Evolutionary conservation across 768 basidiomycete genomes (phyloP), one percentile per base, ranked within the genome.

Genomic region (Suillus alpinus): DNA sequence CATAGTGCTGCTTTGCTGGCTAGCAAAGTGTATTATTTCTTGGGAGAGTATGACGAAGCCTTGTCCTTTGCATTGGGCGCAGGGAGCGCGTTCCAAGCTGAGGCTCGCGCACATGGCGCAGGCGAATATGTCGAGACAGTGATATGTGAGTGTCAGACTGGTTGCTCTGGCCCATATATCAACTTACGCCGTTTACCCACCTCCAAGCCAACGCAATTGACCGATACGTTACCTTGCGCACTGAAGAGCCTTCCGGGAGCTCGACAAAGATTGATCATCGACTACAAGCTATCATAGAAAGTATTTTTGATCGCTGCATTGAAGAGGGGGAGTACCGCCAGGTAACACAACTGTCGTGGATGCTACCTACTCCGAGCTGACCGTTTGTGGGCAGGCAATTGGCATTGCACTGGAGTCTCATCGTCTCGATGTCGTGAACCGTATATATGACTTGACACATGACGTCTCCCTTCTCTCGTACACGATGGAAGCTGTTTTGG

Each of bases 11-110:
- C 95, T 23, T 80, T 98, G 56, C 82, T 99, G 32, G 90, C 92
- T n/a, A 95, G 94, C 81, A 98, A 98, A 74, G 92, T 98, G 55
- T 98, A 98, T 76, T 98, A 94, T 77, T 96, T 91, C 82, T 82
- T 99, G 53, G 94, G 92, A 65, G 92, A 94, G 73, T 92, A 96
- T 67, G 94, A 95, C 69, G 97, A 99, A 72, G 93, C 95, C 32
- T 83, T 99, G 61, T 89, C 92, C 13, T 98, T 98, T 70, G 97
- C 97, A 23, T 86, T 99, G 51, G 90, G 91, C 60, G 93, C 96
- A 18, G 94, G 92, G 59, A 80, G 77, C 72, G 89, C 91, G 71
- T 98, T 98, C 70, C 88, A 92, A 71, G 81, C 79, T 2, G 91
- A 94, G 70, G 78, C 83, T 64, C 83, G 82, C 67, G 79, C 76